A percentile compares a stretch with the other conserved stretches of the same genome.
phyloP scores from a whole-genome alignment of 2,329 filamentous ascomycete genomes.

The Diaporthe ilicicola region DNA sequence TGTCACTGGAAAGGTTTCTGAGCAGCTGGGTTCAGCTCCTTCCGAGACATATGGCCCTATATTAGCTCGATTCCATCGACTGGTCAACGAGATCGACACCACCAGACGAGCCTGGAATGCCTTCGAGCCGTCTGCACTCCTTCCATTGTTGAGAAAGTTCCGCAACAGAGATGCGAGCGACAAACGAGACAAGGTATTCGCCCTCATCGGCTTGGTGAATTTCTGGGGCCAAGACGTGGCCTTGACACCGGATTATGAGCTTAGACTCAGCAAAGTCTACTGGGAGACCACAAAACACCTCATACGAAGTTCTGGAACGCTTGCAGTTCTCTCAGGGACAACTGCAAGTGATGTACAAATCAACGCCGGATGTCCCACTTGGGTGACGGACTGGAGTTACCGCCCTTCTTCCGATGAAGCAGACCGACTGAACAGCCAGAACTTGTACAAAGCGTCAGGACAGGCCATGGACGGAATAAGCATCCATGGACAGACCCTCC shows the following conservation, averaged over 20 bases:
- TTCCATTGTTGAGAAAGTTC: conserved; percentile 11
- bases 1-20: background rate
- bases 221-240: background rate
- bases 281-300: conserved; percentile 8
- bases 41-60: background rate
- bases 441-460: background rate
- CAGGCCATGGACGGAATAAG: conserved; percentile 23
- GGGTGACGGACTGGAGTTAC: conserved; percentile 23
- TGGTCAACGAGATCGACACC: conserved; percentile 17
- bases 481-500: background rate
- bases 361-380: background rate
- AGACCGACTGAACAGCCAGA: background rate
- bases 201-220: background rate
- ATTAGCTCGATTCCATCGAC: background rate
- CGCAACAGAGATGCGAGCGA: conserved; percentile 11
- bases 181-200: conserved; percentile 14
- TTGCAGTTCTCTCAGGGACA: background rate
- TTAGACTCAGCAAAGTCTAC: background rate
- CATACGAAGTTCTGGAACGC: background rate
- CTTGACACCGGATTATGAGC: background rate
- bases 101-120: background rate
- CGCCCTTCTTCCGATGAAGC: background rate
- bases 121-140: background rate
- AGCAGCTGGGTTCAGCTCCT: background rate
- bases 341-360: background rate